These are phyloP conservation scores for Saitozyma podzolica DNA, from an alignment of 768 basidiomycete species.

Conservation along the genomic window DNA sequence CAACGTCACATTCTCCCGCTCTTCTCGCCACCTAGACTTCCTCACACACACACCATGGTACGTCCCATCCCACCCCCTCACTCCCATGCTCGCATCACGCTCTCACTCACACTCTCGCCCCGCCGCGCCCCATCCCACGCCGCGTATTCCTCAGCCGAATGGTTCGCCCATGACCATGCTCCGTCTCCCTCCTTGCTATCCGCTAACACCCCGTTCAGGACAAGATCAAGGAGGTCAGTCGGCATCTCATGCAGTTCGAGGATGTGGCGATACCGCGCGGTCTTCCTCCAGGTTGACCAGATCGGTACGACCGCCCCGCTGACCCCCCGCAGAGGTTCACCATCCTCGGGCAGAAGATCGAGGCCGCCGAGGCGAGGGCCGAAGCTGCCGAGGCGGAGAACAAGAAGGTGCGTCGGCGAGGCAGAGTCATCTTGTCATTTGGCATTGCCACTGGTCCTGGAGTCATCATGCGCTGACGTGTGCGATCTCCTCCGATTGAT, in stretches of 20 bases:
- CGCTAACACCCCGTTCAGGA: constrained; percentile 48
- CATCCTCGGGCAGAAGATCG: constrained; percentile 68
- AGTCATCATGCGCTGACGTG: background rate
- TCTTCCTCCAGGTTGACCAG: background rate
- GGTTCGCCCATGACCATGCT: constrained; percentile 1
- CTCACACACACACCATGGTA: background rate
- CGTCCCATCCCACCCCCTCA: background rate
- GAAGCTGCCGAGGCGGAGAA: constrained; percentile 81
- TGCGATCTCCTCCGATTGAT: background rate
- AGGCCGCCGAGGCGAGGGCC: constrained; percentile 74
- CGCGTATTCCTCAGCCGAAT: constrained; percentile 11
- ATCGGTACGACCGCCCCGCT: background rate
- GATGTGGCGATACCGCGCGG: background rate
- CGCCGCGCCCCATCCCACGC: background rate
- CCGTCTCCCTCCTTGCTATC: background rate
- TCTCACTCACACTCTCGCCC: background rate
- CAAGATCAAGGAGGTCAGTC: constrained; percentile 57
- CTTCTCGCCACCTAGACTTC: background rate
- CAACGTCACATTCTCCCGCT: no score
- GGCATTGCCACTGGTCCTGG: no score
- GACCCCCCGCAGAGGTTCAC: constrained; percentile 30
- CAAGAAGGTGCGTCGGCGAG: constrained; percentile 58
- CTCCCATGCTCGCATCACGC: constrained; percentile 4
- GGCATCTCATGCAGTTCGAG: no score
- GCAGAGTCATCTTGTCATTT: no score